phyloP scores from a whole-genome alignment of 2,329 filamentous ascomycete genomes.

The Scedosporium dehoogii region DNA sequence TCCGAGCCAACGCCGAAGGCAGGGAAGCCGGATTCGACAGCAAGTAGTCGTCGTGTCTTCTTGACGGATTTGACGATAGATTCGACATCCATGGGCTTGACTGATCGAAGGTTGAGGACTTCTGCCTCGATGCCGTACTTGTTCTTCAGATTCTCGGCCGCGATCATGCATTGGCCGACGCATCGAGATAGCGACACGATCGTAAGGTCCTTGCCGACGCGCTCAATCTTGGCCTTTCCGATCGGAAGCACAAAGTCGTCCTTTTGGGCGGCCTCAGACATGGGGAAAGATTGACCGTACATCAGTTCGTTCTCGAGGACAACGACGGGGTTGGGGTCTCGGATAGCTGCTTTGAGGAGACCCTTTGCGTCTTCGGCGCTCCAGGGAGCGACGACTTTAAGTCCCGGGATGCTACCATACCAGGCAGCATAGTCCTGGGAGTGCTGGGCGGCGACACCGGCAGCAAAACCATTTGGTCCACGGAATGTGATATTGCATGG shows the following conservation, averaged over 20 bases:
- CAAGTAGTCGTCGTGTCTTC: constrained; percentile 90
- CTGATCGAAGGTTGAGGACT: constrained; percentile 94
- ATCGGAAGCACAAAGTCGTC: constrained; percentile 95
- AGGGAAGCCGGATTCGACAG: constrained; percentile 92
- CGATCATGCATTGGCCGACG: constrained; percentile 81
- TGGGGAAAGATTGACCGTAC: constrained; percentile 91
- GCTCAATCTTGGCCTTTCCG: constrained; percentile 99
- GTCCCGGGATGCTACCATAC: constrained; percentile 95
- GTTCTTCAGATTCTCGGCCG: constrained; percentile 85
- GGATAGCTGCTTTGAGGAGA: constrained; percentile 92
- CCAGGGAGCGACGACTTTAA: constrained; percentile 96
- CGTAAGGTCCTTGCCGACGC: constrained; percentile 88
- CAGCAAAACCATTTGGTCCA: constrained; percentile 93
- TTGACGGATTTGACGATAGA: constrained; percentile 94
- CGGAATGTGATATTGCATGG: constrained; percentile 99
- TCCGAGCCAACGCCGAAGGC: constrained; percentile 88
- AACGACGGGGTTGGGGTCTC: constrained; percentile 94
- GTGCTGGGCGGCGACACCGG: constrained; percentile 94
- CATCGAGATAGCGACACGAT: constrained; percentile 91
- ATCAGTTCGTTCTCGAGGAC: constrained; percentile 83
- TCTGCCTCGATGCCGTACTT: constrained; percentile 94
- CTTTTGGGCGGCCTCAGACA: constrained; percentile 93
- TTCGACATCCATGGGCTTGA: constrained; percentile 95
- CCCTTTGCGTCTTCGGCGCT: constrained; percentile 98
- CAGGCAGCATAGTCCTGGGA: constrained; percentile 98